Evolutionary conservation across 768 basidiomycete species (phyloP), one percentile per base, ranked within the genome.

Genomic region (Boletus rubescentipes): DNA sequence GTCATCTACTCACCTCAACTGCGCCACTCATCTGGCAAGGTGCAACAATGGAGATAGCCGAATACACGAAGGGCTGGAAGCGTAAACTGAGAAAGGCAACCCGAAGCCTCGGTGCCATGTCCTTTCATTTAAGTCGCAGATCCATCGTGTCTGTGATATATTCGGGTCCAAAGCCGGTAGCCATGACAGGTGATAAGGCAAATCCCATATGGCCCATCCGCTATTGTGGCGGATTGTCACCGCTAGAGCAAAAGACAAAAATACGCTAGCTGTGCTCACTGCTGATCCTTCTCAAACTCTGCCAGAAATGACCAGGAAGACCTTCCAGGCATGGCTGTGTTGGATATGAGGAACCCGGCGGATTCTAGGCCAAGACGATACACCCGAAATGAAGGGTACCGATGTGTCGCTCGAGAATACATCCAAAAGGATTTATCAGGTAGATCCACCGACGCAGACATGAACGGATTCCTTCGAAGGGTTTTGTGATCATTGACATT

Each of bases 341-440:
- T n/a, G 16, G 26, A 6, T 26, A 26, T 26, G 6, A 26, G 6
- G 39, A 41, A 9, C n/a, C 32, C 23, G 52, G 9, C 26, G 9
- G 26, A 39, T 31, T 55, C 34, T 44, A 32, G 41, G 29, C 45
- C 29, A 8, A 41, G 15, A 46, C 9, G 5, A 37, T 43, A 48
- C 53, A 42, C 47, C n/a, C 23, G 34, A 46, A 53, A 57, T 49
- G 37, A n/a, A 61, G 54, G 47, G 54, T 29, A 4, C 53, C 11
- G 42, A 26, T 14, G 29, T 5, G 32, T 20, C 41, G 15, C 16
- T 30, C 32, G 15, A 36, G 34, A 30, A 14, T 23, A 32, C 21
- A 18, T 9, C 31, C 44, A n/a, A 15, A 9, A 34, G 20, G 26
- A n/a, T 12, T 48, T 35, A n/a, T 9, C 44, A 9, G 21, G 18